Percentiles rank a stretch among this genome's conserved stretches.
Evolutionary conservation across 768 basidiomycete species (phyloP).

Genomic region (button mushroom (Agaricus bisporus)): DNA sequence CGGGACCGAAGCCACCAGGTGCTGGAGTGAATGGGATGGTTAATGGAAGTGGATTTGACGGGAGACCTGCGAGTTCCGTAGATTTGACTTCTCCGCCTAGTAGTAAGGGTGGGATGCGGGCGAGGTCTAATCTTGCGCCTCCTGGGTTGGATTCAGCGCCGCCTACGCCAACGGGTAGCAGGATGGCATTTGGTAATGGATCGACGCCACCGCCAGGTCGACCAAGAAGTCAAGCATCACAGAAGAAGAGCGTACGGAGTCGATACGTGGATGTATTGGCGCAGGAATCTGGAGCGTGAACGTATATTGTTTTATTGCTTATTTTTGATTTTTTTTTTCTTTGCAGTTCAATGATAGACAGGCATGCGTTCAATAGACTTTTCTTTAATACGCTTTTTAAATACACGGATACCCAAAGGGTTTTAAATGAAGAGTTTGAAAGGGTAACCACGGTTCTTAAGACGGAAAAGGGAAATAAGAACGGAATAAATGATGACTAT

Average conservation of each 20-base stretch:
- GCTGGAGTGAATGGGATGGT: background rate
- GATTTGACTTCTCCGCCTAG: constrained; percentile 51
- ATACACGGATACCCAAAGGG: constrained; percentile 2
- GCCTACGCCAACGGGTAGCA: constrained; percentile 38
- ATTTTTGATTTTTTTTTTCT: constrained; percentile 2
- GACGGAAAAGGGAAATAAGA: constrained; percentile 77
- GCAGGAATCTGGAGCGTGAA: constrained; percentile 31
- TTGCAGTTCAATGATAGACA: background rate
- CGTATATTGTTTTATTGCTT: constrained; percentile 12
- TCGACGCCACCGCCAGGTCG: constrained; percentile 38
- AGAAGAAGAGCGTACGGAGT: constrained; percentile 70
- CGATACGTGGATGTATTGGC: constrained; percentile 92
- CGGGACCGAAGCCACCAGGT: constrained; percentile 22
- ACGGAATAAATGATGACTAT: constrained; percentile 83
- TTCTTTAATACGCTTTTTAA: background rate
- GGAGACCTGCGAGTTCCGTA: constrained; percentile 58
- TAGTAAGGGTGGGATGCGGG: constrained; percentile 42
- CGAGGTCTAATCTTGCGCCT: constrained; percentile 63
- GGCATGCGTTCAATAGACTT: too few species aligned
- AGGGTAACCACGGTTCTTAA: constrained; percentile 88
- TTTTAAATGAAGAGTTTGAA: constrained; percentile 67
- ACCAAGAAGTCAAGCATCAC: constrained; percentile 50
- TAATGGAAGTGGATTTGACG: constrained; percentile 30
- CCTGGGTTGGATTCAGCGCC: constrained; percentile 38
- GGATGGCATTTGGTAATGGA: constrained; percentile 29